phyloP scores from a whole-genome alignment of 176 grass and related monocot genomes.

The Lolium perenne region DNA sequence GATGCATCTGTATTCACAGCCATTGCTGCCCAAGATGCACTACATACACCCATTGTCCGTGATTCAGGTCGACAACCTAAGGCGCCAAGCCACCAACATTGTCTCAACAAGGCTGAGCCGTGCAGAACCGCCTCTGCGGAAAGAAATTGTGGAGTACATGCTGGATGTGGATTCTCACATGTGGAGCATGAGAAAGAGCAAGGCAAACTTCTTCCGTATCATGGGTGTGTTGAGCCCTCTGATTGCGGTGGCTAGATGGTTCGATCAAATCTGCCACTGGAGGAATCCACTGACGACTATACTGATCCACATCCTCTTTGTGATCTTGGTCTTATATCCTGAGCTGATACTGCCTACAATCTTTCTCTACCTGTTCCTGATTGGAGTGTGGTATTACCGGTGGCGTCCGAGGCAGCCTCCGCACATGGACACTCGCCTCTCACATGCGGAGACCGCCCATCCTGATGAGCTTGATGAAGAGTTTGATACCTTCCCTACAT shows the following conservation, averaged over 20 bases:
- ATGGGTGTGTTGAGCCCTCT: constrained; percentile 61
- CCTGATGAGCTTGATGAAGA: constrained; percentile 74
- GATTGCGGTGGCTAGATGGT: constrained; percentile 60
- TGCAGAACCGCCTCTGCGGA: constrained; percentile 64
- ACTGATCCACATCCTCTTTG: constrained; percentile 65
- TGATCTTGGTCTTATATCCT: constrained; percentile 70
- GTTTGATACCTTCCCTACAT: constrained; percentile 69
- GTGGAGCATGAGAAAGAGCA: constrained; percentile 87
- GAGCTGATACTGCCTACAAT: constrained; percentile 75
- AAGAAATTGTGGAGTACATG: constrained; percentile 82
- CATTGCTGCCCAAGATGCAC: constrained; percentile 80
- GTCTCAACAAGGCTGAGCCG: constrained; percentile 72
- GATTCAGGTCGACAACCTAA: constrained; percentile 64
- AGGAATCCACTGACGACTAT: constrained; percentile 66
- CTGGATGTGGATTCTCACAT: constrained; percentile 77
- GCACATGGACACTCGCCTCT: constrained; percentile 73
- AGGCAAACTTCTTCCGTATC: constrained; percentile 74
- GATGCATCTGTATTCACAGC: constrained; percentile 66
- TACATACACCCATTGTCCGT: constrained; percentile 60
- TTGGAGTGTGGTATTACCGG: constrained; percentile 75
- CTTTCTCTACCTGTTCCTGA: constrained; percentile 72
- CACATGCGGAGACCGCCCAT: constrained; percentile 58
- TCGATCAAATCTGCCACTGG: constrained; percentile 73
- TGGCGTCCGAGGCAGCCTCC: constrained; percentile 67
- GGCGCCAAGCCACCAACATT: constrained; percentile 65